Base-by-base conservation (phyloP, 1,284 basidiomycete species). In the Marasmius tenuissimus region DNA sequence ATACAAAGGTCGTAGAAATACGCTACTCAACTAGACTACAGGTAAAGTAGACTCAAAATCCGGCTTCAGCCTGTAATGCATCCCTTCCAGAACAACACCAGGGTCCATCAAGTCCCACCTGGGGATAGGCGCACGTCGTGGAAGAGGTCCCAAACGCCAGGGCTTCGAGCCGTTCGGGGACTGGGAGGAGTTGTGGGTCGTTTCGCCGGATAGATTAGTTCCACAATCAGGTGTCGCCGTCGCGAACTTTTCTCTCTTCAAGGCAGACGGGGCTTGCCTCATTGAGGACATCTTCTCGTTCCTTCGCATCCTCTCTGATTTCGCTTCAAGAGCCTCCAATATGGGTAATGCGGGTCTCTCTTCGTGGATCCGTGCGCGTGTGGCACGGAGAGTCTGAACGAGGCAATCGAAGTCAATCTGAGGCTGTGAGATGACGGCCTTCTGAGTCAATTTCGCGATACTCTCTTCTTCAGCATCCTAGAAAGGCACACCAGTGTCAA, bases 51-150 rank as follows among this genome's bases (percentile, higher is more conserved):
- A 16, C 9, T 47, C n/a, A 20, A 47, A 47, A 14, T 20, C 45
- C 20, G 45, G 45, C n/a, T 39, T 55, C 35, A 55, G n/a, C 35
- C 52, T 57, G 48, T 61, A 61, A 16, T 61, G 54, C 49, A 37
- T 61, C 16, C 60, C 60, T 52, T 61, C 60, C n/a, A 57, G 50
- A 35, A 54, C 45, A 2, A 62, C 61, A 37, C 59, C 61, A 27
- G 57, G 51, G 54, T 62, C 61, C 38, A 49, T 52, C 33, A 59
- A 35, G 5, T 62, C 61, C 61, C 61, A 62, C 11, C 61, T 57
- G 20, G 61, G 61, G 11, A 62, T 33, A 33, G 61, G 61, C 18
- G 40, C 20, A 20, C 61, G 54, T 33, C 52, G 57, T 38, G 61
- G 61, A n/a, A 62, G 39, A 9, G 57, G 57, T 1, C 37, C 51